phyloP scores from a whole-genome alignment of 1,139 yeast species.

The Debaryomyces subglobosus region DNA sequence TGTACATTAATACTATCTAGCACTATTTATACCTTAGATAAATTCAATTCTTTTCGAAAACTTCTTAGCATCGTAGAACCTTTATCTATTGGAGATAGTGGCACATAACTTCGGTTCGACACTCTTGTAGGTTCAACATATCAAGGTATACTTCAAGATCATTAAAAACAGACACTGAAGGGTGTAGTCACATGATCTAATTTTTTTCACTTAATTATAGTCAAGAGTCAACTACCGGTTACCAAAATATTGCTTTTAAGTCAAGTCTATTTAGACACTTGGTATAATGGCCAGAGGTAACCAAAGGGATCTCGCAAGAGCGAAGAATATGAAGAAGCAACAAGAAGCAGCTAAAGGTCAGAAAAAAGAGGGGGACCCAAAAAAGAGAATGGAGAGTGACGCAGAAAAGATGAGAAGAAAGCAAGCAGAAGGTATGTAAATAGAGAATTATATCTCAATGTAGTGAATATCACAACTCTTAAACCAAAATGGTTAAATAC shows the following conservation, averaged over 20 bases:
- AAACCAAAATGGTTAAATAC: not conserved
- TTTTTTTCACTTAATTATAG: not conserved
- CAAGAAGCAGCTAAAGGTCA: constrained; percentile 60
- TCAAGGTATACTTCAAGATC: not conserved
- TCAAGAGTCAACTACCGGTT: not conserved
- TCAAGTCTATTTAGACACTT: constrained; percentile 1
- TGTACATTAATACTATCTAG: constrained; percentile 7
- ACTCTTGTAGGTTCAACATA: not conserved
- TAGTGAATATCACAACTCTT: not conserved
- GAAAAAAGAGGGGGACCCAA: constrained; percentile 82
- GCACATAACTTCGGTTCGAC: not conserved
- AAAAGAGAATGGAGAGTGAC: constrained; percentile 80
- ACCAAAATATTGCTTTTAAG: not conserved
- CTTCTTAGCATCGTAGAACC: not conserved
- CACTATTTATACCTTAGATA: constrained; percentile 1
- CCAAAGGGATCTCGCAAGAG: constrained; percentile 93
- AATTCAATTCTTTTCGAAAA: not conserved
- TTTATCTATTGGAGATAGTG: not conserved
- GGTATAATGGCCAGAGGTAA: constrained; percentile 87
- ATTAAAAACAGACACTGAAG: too few relatives aligned
- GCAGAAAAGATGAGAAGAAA: constrained; percentile 88
- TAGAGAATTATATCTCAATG: not conserved
- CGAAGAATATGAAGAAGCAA: constrained; percentile 81
- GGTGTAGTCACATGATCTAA: not conserved
- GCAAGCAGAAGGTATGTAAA: constrained; percentile 73